Base-by-base conservation (phyloP, 345 rosid species). In the Citrus trifoliata region DNA sequence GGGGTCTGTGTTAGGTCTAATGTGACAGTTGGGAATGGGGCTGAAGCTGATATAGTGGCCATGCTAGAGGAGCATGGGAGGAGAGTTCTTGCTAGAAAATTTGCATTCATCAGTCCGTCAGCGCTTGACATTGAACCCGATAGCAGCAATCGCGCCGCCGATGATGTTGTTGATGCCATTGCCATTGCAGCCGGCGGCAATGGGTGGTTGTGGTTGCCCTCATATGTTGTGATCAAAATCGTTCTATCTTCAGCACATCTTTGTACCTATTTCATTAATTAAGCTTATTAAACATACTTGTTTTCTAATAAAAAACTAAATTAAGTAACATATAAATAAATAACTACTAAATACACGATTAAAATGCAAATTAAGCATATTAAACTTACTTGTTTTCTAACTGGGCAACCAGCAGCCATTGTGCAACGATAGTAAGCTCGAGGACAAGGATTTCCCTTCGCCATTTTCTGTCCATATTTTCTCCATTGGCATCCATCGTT, bases 21-120 rank as follows among this genome's bases (percentile, higher is more conserved):
- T 68, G 99, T 96, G 22, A 96, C 90, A 24, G 99, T 96, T 10
- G 98, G 99, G 67, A 96, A 96, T 58, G 97, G 99, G 33, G 99
- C 97, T 7, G 98, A 93, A 35, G 98, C 99, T 71, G 99, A 96
- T 62, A 96, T 88, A 0, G 99, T 91, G 25, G 97, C 99, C 93
- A 96, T 88, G 91, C 91, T 92, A 27, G 98, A 89, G n/a, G 99
- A 92, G 80, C 97, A 93, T 5, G 97, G 97, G 42, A 96, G 86
- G 27, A 92, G 84, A 27, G 96, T 87, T 76, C 93, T 83, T 7
- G 98, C 83, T 13, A 93, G 88, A 87, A 96, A 84, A 71, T 89
- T 91, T 6, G 93, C 78, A 86, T 90, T 91, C 90, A 91, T 84
- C 6, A 88, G 38, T 35, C 97, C 93, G 48, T 94, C 97, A 2